A percentile compares a stretch with the other conserved stretches of the same genome.
Conservation (phyloP, 2,329 filamentous ascomycete genomes). For the Ceratocystis cacaofunesta region DNA sequence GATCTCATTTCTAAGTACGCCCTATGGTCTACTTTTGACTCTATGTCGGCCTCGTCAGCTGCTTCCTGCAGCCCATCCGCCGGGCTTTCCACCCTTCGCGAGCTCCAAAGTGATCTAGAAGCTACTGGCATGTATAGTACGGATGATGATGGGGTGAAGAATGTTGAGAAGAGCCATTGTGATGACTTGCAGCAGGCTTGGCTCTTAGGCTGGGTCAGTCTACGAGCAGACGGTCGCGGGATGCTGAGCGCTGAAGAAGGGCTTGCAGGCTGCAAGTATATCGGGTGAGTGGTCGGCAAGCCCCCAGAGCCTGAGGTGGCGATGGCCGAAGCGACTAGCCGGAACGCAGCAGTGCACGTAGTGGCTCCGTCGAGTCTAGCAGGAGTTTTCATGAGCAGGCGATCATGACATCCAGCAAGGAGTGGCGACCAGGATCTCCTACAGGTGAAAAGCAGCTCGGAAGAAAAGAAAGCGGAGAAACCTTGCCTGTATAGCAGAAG, state of each 20-base stretch:
- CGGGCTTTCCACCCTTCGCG: neutral
- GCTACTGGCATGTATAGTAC: slow-evolving; percentile 11
- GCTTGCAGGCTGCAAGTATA: neutral
- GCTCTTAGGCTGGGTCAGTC: neutral
- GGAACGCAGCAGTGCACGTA: slow-evolving; percentile 39
- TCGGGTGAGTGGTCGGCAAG: neutral
- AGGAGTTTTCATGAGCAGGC: slow-evolving; percentile 41
- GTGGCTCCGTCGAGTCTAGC: slow-evolving; percentile 45
- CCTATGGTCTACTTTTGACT: neutral
- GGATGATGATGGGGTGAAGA: slow-evolving; percentile 19
- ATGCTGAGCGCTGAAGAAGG: neutral
- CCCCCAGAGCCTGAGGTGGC: neutral
- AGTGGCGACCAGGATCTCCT: neutral
- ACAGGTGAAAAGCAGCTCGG: neutral
- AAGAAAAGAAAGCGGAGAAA: too few relatives aligned
- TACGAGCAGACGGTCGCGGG: neutral
- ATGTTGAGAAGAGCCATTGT: slow-evolving; percentile 30
- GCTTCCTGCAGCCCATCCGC: neutral
- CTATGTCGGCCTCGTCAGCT: neutral
- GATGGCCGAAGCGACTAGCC: slow-evolving; percentile 22
- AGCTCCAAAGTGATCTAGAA: slow-evolving; percentile 10
- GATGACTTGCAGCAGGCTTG: slow-evolving; percentile 14
- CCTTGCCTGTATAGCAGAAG: neutral
- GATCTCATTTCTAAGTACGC: neutral
- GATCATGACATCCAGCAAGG: slow-evolving; percentile 9